A percentile compares a stretch with the other conserved stretches of the same genome.
Conservation (phyloP, 257 asterid species). For the Solanum sparsipilum region DNA sequence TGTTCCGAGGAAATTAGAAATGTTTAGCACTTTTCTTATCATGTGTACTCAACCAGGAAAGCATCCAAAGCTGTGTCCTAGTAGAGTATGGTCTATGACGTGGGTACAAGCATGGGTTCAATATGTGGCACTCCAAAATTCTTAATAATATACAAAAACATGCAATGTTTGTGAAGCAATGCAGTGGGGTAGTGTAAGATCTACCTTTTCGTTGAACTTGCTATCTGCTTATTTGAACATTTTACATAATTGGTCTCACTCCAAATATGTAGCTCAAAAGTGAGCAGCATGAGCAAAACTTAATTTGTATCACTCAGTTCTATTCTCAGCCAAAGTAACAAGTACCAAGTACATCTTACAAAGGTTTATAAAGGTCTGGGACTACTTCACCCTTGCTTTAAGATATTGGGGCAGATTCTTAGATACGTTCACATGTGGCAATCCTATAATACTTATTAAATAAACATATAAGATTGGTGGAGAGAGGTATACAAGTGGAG, state of each 20-base stretch:
- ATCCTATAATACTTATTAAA: background rate
- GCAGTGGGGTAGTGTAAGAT: background rate
- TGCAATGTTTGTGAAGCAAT: background rate
- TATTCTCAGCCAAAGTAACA: background rate
- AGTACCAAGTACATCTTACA: background rate
- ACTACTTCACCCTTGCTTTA: background rate
- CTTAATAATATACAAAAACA: background rate
- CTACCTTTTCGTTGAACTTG: background rate
- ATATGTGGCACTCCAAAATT: background rate
- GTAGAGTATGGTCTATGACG: background rate
- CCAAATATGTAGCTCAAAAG: background rate
- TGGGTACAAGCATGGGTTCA: background rate
- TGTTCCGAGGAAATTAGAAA: background rate
- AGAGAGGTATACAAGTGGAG: background rate
- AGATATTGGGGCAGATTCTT: background rate
- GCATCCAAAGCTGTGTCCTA: background rate
- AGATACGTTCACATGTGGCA: background rate
- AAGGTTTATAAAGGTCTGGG: background rate
- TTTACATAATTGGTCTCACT: background rate
- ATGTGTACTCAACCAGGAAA: background rate
- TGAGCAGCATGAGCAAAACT: background rate
- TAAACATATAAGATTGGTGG: background rate
- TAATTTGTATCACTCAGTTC: background rate
- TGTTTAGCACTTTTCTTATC: background rate
- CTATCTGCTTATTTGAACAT: background rate